These are phyloP conservation scores for Xylariaceae sp. DNA, from an alignment of 2,329 filamentous ascomycete genomes.

Conservation along the genomic window DNA sequence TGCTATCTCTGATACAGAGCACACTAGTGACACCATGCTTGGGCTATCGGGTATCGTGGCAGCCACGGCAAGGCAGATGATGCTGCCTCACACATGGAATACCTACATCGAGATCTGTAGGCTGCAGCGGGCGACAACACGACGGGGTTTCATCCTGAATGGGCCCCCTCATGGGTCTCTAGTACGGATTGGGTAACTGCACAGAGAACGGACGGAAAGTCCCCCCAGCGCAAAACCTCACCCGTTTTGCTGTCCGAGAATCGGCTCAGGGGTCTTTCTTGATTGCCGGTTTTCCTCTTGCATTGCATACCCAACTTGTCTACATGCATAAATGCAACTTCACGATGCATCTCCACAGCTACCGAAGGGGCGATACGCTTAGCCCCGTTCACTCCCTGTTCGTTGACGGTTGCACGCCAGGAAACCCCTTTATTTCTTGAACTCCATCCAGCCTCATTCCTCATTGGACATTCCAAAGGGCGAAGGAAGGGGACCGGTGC, in stretches of 20 bases:
- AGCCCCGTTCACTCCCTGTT: neutral
- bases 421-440: neutral
- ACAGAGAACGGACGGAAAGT: neutral
- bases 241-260: neutral
- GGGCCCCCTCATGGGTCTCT: neutral
- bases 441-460: slow-evolving; percentile 1
- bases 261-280: neutral
- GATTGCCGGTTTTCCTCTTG: neutral
- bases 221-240: neutral
- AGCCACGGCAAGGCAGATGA: too few relatives aligned
- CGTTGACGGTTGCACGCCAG: too few relatives aligned
- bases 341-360: neutral
- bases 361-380: neutral
- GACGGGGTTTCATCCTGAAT: neutral
- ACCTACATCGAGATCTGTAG: neutral
- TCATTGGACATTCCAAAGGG: slow-evolving; percentile 14
- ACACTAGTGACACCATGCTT: too few relatives aligned
- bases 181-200: neutral
- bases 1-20: neutral
- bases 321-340: neutral
- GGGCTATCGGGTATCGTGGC: too few relatives aligned
- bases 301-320: too few relatives aligned
- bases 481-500: slow-evolving; percentile 14
- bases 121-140: neutral
- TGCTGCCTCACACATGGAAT: too few relatives aligned